Conservation (phyloP, 495 filamentous ascomycete species). For the Darksidea phi region DNA sequence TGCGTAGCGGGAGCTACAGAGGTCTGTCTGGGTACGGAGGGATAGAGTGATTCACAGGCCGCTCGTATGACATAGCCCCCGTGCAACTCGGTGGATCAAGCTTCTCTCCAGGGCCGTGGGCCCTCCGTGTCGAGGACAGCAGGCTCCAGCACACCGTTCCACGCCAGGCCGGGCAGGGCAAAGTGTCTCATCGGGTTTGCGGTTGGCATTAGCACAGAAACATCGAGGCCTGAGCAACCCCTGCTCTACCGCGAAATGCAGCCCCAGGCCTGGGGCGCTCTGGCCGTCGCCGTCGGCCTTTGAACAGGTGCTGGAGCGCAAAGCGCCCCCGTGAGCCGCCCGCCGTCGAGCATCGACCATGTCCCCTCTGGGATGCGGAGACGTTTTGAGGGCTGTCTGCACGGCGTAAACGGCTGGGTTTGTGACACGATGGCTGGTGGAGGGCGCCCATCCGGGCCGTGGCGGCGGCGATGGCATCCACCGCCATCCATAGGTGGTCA, state of each 20-base stretch:
- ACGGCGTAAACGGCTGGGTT: slow-evolving; percentile 31
- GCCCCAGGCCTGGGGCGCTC: slow-evolving; percentile 19
- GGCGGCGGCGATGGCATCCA: slow-evolving; percentile 17
- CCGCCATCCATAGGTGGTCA: neutral
- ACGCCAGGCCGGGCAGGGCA: neutral
- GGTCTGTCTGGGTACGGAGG: neutral
- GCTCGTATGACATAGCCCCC: slow-evolving; percentile 40
- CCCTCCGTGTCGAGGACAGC: slow-evolving; percentile 5
- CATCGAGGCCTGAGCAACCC: neutral
- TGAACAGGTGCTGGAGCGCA: neutral
- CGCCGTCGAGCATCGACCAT: neutral
- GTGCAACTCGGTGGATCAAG: slow-evolving; percentile 38
- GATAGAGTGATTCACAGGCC: slow-evolving; percentile 29
- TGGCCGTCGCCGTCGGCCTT: slow-evolving; percentile 14
- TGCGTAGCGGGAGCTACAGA: slow-evolving; percentile 33
- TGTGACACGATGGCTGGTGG: slow-evolving; percentile 27
- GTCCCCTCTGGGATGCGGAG: slow-evolving; percentile 19
- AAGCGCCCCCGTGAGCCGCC: too few relatives aligned
- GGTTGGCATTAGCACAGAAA: neutral
- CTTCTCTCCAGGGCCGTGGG: slow-evolving; percentile 20
- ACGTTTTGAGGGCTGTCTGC: slow-evolving; percentile 26
- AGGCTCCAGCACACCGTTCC: slow-evolving; percentile 16
- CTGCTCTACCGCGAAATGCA: neutral
- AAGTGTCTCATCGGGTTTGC: slow-evolving; percentile 5
- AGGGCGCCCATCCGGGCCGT: slow-evolving; percentile 16